These are phyloP conservation scores for Allium sativum DNA, from an alignment of 106 monocot species.

Conservation along the genomic window DNA sequence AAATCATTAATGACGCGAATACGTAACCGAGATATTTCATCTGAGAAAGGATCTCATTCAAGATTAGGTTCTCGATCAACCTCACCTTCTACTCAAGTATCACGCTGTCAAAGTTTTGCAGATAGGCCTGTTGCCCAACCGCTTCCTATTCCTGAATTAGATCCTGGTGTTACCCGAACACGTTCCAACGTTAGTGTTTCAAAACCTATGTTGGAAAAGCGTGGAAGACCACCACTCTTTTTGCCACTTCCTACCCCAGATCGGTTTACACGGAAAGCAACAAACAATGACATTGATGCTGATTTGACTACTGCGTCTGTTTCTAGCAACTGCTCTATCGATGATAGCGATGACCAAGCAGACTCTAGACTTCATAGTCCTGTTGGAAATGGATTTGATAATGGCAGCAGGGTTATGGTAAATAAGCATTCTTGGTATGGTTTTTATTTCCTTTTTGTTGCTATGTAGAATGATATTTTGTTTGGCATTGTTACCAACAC, in stretches of 20 bases:
- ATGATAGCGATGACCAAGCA: slow-evolving; percentile 54
- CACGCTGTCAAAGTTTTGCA: slow-evolving; percentile 87
- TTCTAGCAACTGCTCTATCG: slow-evolving; percentile 74
- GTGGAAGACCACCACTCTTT: slow-evolving; percentile 59
- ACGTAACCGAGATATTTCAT: slow-evolving; percentile 30
- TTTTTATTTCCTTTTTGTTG: neutral
- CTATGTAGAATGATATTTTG: neutral
- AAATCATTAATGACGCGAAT: slow-evolving; percentile 31
- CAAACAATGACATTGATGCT: slow-evolving; percentile 39
- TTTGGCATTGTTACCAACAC: no score
- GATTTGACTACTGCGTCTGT: slow-evolving; percentile 68
- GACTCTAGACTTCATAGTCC: slow-evolving; percentile 79
- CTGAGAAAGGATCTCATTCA: slow-evolving; percentile 61
- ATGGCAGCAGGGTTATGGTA: slow-evolving; percentile 14
- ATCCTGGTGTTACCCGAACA: slow-evolving; percentile 27
- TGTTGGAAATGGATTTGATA: slow-evolving; percentile 58
- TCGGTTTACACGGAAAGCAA: slow-evolving; percentile 26
- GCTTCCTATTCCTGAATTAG: slow-evolving; percentile 61
- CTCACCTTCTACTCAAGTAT: slow-evolving; percentile 74
- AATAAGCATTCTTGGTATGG: slow-evolving; percentile 27
- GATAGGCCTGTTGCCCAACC: slow-evolving; percentile 69
- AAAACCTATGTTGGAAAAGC: slow-evolving; percentile 65
- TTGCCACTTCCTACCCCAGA: slow-evolving; percentile 55
- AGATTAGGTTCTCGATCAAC: slow-evolving; percentile 66
- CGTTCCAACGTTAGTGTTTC: slow-evolving; percentile 35